Base-by-base conservation (phyloP, 2,329 filamentous ascomycete species). In the Xylariaceae sp. region DNA sequence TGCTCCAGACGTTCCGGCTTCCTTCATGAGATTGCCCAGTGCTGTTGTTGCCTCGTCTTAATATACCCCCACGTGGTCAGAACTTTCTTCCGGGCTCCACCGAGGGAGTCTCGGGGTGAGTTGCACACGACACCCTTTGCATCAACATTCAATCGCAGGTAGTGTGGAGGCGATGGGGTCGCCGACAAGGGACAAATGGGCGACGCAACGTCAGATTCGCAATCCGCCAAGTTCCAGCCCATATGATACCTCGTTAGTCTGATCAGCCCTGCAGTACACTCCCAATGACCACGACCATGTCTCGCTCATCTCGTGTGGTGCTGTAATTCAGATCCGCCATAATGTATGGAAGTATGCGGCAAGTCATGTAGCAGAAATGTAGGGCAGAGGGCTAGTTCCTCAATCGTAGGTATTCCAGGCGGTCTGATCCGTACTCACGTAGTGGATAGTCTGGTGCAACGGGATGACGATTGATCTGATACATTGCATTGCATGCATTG, bases 141-240 rank as follows among this genome's bases (percentile, higher is more conserved):
- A n/a, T 40, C 45, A 47, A 22, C 17, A 34, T 22, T 22, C 14
- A 16, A 31, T 11, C 19, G 9, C 7, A 17, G 39, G 17, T 11
- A 12, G 11, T 42, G 28, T 16, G 42, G 22, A 44, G 18, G 16
- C 10, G 13, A 17, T 11, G 9, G 17, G 12, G 43, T 42, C 31
- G 50, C 39, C 49, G 41, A 56, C 45, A 48, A 48, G 48, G 18
- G 41, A 36, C 44, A 48, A 53, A 56, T 54, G 46, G 54, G 54
- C 56, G 56, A 51, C 57, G 55, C 53, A 54, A 53, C 48, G 55
- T 61, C 57, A 56, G 58, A 59, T 57, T 39, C 47, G 47, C 45
- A 44, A 54, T 53, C 50, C 48, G 19, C 47, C 48, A 4, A 28
- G 22, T 28, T 52, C 48, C 52, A 47, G 47, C 44, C 52, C 57